phyloP scores from a whole-genome alignment of 257 asterid genomes.

The Jaltomata sinuosa region DNA sequence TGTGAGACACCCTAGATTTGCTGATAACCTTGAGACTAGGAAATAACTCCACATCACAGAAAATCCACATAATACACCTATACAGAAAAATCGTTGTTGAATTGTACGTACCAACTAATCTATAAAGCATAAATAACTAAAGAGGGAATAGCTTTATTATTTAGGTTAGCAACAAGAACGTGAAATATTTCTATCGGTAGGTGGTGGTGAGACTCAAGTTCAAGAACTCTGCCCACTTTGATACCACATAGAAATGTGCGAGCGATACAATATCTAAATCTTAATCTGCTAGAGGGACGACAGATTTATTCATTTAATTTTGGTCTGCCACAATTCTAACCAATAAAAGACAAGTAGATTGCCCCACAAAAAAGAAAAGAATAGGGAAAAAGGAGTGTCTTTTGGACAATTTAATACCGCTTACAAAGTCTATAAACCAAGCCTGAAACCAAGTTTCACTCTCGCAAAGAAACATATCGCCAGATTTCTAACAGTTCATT shows the following conservation, averaged over 20 bases:
- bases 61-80: background rate
- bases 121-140: background rate
- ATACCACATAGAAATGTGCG: background rate
- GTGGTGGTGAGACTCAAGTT: background rate
- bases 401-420: background rate
- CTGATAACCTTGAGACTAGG: background rate
- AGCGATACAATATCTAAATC: background rate
- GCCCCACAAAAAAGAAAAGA: background rate
- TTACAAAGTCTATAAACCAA: background rate
- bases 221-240: background rate
- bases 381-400: background rate
- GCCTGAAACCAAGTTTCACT: background rate
- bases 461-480: background rate
- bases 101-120: background rate
- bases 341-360: background rate
- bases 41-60: background rate
- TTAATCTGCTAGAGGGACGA: background rate
- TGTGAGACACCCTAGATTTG: background rate
- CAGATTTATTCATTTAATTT: background rate
- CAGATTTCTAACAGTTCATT: background rate
- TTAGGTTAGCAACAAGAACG: background rate
- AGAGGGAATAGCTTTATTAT: background rate
- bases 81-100: background rate
- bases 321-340: background rate
- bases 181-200: background rate